Evolutionary conservation across 2,329 filamentous ascomycete genomes (phyloP), one percentile per base, ranked within the genome.

Genomic region (Cordyceps fumosorosea): DNA sequence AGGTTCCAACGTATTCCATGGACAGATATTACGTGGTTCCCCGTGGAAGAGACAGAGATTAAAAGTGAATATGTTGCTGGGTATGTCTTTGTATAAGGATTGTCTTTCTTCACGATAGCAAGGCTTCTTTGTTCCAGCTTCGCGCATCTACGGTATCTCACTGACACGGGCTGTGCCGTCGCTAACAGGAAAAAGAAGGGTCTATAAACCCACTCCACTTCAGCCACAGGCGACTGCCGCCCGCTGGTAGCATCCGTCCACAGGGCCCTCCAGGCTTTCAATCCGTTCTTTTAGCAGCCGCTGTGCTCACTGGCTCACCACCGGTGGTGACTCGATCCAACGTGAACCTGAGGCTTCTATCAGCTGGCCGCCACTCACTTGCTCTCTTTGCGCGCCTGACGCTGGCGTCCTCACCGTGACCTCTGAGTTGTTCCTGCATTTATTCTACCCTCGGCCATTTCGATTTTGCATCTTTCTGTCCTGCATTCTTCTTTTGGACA

Each of bases 301-400:
- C 12, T 37, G 10, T 37, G 34, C 34, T 37, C 58, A 40, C 60
- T 62, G 59, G 26, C 53, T 44, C 58, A 58, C 48, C 26, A 60
- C 64, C 57, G 64, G 69, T 72, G 64, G 69, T 72, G 70, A 72
- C 70, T 69, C 55, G 67, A 47, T 26, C 52, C 45, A 67, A 66
- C 65, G 66, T 68, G 73, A 77, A 74, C 74, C 75, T 77, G 73
- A 75, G 74, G 72, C 70, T 57, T 70, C 69, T 29, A 75, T 77
- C 74, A 77, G 75, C 75, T 76, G 76, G 74, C 69, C 69, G 63
- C 62, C 65, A 65, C 66, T 70, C 44, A 44, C 16, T n/a, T 18
- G 18, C n/a, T 69, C 64, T 64, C 65, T 63, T 65, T 66, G 65
- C 65, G 59, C 66, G 68, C 62, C 56, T 63, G 62, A 63, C 62